These are phyloP conservation scores for Cryptococcus sp. DNA, from an alignment of 1,284 basidiomycete genomes.

Conservation along the genomic window DNA sequence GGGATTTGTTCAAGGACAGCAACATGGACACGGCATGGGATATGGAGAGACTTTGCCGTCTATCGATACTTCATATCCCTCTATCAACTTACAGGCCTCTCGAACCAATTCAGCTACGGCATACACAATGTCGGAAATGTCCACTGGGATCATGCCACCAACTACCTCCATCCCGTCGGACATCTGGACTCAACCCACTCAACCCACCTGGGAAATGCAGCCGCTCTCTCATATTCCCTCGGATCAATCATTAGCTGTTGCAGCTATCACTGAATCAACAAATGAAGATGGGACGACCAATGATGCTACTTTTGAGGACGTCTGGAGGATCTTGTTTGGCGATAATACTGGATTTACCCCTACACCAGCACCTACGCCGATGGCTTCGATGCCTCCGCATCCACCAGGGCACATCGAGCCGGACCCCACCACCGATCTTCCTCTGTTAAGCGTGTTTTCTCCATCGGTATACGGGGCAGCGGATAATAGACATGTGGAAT, in stretches of 20 bases:
- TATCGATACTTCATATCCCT: no score
- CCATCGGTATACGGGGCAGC: not conserved
- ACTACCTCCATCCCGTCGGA: no score
- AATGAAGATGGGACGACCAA: not conserved
- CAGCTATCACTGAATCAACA: not conserved
- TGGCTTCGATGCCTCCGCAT: not conserved
- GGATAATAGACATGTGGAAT: conserved; percentile 7
- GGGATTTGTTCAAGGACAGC: no score
- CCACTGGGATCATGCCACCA: no score
- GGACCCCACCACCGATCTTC: not conserved
- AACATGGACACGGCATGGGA: no score
- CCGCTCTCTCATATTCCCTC: no score
- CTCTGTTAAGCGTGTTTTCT: not conserved
- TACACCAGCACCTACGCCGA: not conserved
- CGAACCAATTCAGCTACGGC: no score
- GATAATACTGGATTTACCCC: not conserved
- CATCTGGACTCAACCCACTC: no score
- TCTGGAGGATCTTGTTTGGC: not conserved
- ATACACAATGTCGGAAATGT: no score
- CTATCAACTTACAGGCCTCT: no score
- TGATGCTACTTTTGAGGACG: not conserved
- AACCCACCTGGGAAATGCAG: no score
- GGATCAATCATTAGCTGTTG: not conserved
- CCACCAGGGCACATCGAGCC: not conserved
- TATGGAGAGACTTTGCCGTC: no score